A percentile compares a stretch with the other conserved stretches of the same genome.
Conservation (phyloP, 176 grass and related monocot species). For the Oropetium thomaeum region DNA sequence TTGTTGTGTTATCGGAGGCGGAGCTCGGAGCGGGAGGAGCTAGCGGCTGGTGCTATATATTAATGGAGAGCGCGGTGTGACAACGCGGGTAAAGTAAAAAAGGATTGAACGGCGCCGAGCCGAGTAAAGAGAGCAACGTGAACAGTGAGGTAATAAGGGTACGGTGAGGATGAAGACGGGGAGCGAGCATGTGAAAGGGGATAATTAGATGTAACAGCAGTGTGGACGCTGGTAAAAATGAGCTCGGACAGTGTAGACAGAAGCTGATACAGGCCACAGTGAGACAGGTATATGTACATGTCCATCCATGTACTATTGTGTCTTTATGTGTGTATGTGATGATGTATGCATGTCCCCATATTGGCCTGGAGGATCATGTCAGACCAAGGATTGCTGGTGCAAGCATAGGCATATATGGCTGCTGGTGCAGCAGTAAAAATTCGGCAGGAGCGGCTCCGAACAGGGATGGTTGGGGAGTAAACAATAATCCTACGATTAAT, state of each 20-base stretch:
- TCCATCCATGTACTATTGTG: not conserved
- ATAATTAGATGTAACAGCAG: constrained; percentile 34
- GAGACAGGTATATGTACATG: not conserved
- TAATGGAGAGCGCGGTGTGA: constrained; percentile 49
- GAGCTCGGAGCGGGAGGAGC: constrained; percentile 44
- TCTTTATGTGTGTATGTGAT: not conserved
- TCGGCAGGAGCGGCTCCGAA: not conserved
- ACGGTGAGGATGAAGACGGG: not conserved
- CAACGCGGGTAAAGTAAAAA: constrained; percentile 16
- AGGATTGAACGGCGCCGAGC: constrained; percentile 31
- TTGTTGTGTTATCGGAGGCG: constrained; percentile 31
- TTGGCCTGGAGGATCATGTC: constrained; percentile 30
- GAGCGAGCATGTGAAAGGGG: constrained; percentile 39
- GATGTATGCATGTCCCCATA: constrained; percentile 21
- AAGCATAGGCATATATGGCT: constrained; percentile 13
- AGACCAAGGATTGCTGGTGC: not conserved
- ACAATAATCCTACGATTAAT: no score
- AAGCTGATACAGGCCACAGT: not conserved
- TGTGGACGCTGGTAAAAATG: constrained; percentile 10
- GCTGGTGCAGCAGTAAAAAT: constrained; percentile 33
- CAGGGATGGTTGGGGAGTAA: not conserved
- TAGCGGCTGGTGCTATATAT: constrained; percentile 42
- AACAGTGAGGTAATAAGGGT: constrained; percentile 11
- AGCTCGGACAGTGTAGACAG: not conserved
- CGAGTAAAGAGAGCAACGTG: constrained; percentile 33